phyloP scores from a whole-genome alignment of 2,329 filamentous ascomycete species.

The Huntiella bhutanensis region DNA sequence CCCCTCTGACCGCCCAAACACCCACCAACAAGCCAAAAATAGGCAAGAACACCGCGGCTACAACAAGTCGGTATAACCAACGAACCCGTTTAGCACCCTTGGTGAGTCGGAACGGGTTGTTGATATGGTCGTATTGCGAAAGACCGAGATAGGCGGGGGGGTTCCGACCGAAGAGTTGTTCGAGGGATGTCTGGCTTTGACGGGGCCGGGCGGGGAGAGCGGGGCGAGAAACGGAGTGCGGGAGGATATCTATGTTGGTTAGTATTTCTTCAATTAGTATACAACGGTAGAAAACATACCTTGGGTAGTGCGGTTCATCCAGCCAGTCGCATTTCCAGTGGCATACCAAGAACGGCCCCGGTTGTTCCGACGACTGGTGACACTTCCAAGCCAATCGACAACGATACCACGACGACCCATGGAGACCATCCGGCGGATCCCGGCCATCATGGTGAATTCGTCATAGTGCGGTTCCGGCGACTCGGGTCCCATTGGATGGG shows the following conservation, averaged over 20 bases:
- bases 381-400: constrained; percentile 3
- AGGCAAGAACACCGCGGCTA: neutral
- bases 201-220: too few species aligned
- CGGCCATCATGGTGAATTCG: neutral
- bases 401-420: constrained; percentile 2
- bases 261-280: too few species aligned
- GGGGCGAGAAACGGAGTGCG: too few species aligned
- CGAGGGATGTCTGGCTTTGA: neutral
- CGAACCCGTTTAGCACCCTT: neutral
- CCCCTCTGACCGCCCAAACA: constrained; percentile 1
- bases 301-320: too few species aligned
- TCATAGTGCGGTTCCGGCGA: neutral
- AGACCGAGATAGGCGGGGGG: constrained; percentile 1
- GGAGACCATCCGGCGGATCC: neutral
- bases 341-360: too few species aligned
- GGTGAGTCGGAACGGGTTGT: constrained; percentile 6
- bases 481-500: neutral
- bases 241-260: too few species aligned
- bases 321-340: too few species aligned
- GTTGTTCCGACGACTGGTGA: neutral
- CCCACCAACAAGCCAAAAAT: constrained; percentile 4
- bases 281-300: too few species aligned
- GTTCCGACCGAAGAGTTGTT: constrained; percentile 4
- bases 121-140: neutral
- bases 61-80: constrained; percentile 1